Conservation (phyloP, 2,329 filamentous ascomycete species). For the Fusarium sp. region DNA sequence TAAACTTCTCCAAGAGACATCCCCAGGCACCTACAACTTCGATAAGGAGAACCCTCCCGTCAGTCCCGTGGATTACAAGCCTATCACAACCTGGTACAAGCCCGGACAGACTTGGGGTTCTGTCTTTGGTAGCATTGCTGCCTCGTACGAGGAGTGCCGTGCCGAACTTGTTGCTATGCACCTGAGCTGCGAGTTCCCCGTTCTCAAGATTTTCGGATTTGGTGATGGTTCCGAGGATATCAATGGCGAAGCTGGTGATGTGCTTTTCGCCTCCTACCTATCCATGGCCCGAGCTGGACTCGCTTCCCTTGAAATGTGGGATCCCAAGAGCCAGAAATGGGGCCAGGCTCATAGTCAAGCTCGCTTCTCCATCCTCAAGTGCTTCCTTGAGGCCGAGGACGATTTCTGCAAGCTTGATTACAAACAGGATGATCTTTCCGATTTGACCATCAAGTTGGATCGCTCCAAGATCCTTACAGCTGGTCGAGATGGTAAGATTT, state of each 20-base stretch:
- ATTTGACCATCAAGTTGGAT: slow-evolving; percentile 84
- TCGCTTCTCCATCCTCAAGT: slow-evolving; percentile 86
- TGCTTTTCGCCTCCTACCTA: slow-evolving; percentile 89
- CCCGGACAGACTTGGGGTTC: slow-evolving; percentile 94
- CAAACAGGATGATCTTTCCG: slow-evolving; percentile 76
- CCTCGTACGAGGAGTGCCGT: slow-evolving; percentile 92
- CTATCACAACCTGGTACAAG: slow-evolving; percentile 87
- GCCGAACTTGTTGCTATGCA: slow-evolving; percentile 95
- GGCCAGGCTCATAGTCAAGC: slow-evolving; percentile 93
- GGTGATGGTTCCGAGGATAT: slow-evolving; percentile 80
- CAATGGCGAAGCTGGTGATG: slow-evolving; percentile 79
- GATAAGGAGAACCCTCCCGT: slow-evolving; percentile 82
- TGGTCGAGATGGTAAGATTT: slow-evolving; percentile 70
- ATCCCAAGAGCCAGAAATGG: slow-evolving; percentile 90
- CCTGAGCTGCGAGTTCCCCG: slow-evolving; percentile 86
- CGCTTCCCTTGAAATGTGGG: slow-evolving; percentile 91
- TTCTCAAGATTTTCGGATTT: slow-evolving; percentile 91
- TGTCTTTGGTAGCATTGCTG: slow-evolving; percentile 88
- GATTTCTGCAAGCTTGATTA: slow-evolving; percentile 87
- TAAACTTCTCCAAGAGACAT: slow-evolving; percentile 90
- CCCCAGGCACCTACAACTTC: slow-evolving; percentile 86
- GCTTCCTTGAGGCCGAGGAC: slow-evolving; percentile 85
- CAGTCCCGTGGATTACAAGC: slow-evolving; percentile 80
- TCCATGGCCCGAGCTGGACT: slow-evolving; percentile 95
- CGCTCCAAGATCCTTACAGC: slow-evolving; percentile 85